These are phyloP conservation scores for Rhodotorula graminis DNA, from an alignment of 768 basidiomycete species.

Conservation along the genomic window DNA sequence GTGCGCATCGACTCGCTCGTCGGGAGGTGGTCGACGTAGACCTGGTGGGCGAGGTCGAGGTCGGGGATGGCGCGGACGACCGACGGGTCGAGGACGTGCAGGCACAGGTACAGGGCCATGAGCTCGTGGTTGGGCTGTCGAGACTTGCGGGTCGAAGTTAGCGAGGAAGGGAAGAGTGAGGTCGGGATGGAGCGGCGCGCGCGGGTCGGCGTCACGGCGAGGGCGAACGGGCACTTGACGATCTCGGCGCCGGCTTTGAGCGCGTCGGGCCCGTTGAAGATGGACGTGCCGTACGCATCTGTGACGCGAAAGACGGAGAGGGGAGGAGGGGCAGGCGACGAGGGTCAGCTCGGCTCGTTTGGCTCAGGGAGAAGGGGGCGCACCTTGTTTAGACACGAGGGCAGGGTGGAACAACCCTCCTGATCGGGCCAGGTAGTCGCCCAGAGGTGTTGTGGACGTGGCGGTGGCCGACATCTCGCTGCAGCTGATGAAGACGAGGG, in stretches of 20 bases:
- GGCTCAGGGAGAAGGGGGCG: background rate
- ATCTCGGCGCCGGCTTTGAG: constrained; percentile 39
- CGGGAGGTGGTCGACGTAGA: constrained; percentile 70
- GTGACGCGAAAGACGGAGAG: background rate
- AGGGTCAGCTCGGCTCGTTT: background rate
- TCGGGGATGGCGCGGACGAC: background rate
- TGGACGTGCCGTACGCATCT: constrained; percentile 41
- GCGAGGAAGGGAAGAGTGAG: constrained; percentile 7
- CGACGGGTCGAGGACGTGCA: constrained; percentile 41
- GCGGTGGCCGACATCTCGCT: background rate
- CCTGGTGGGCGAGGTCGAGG: constrained; percentile 46
- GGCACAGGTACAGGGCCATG: constrained; percentile 44
- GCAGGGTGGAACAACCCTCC: background rate
- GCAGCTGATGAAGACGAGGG: background rate
- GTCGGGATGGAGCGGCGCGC: constrained; percentile 32
- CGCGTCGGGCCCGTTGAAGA: constrained; percentile 35
- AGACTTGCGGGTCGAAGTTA: constrained; percentile 24
- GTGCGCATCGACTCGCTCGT: constrained; percentile 58
- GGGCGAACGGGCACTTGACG: constrained; percentile 46
- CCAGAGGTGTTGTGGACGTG: background rate
- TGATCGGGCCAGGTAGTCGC: background rate
- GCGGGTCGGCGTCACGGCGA: constrained; percentile 45
- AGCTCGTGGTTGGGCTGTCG: constrained; percentile 37
- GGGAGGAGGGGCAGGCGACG: too few species aligned
- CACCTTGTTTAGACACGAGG: constrained; percentile 1